Percentiles rank a stretch among this genome's conserved stretches.
These are phyloP conservation scores for Clarireedia monteithiana DNA, from an alignment of 2,329 filamentous ascomycete species.

Conservation along the genomic window DNA sequence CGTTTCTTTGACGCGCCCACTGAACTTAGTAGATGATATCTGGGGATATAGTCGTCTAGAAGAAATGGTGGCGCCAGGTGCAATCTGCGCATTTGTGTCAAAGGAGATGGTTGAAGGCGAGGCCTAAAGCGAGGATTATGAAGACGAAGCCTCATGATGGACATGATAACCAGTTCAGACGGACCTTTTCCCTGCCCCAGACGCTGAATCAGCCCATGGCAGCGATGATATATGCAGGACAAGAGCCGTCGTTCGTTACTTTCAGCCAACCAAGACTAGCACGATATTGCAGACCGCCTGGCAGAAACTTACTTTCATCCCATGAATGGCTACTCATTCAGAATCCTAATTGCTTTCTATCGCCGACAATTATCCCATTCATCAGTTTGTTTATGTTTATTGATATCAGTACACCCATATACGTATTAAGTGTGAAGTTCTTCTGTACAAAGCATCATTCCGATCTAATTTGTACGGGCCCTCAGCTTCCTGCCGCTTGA, in stretches of 20 bases:
- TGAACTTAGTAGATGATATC: conserved; percentile 61
- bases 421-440: no score
- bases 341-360: no score
- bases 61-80: conserved; percentile 60
- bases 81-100: conserved; percentile 22
- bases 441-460: neutral
- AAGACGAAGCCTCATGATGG: neutral
- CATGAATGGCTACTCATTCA: neutral
- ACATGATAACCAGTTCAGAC: neutral
- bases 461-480: neutral
- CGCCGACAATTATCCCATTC: no score
- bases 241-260: no score
- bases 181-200: no score
- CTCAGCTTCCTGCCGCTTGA: neutral
- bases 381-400: no score
- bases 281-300: neutral
- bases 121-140: neutral
- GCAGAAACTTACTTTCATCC: neutral
- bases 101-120: neutral
- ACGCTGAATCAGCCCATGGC: neutral
- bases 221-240: neutral
- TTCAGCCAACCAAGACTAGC: no score
- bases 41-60: conserved; percentile 65
- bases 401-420: no score
- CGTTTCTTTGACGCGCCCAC: conserved; percentile 66